Evolutionary conservation across 2,329 filamentous ascomycete genomes (phyloP).

Genomic region (Fusarium sp.): DNA sequence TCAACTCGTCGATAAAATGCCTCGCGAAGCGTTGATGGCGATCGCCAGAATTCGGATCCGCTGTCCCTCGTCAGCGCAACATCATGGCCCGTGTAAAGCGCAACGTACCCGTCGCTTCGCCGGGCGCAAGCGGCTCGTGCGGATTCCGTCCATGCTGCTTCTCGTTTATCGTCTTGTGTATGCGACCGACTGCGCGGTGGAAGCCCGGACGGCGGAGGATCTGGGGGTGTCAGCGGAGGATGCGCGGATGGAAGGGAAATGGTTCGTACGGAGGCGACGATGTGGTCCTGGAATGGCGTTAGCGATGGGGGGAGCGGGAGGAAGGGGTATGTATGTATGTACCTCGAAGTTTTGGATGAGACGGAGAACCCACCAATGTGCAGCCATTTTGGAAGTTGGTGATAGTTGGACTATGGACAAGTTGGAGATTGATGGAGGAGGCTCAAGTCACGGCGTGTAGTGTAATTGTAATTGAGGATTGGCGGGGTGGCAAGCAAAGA

Average conservation of each 20-base stretch:
- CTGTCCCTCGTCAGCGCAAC: constrained; percentile 27
- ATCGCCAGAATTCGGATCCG: constrained; percentile 48
- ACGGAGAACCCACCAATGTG: constrained; percentile 50
- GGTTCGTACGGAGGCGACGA: constrained; percentile 48
- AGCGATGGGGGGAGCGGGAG: not conserved
- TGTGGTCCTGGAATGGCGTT: constrained; percentile 47
- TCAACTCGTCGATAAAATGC: constrained; percentile 63
- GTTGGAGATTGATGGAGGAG: not conserved
- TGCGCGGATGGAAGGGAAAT: not conserved
- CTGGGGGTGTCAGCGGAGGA: constrained; percentile 45
- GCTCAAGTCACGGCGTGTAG: too few species aligned
- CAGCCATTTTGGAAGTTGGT: constrained; percentile 46
- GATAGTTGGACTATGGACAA: constrained; percentile 1
- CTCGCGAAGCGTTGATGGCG: constrained; percentile 53
- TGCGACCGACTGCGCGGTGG: constrained; percentile 63
- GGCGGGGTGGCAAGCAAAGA: constrained; percentile 24
- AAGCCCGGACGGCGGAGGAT: constrained; percentile 64
- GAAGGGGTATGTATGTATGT: not conserved
- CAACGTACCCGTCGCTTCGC: constrained; percentile 62
- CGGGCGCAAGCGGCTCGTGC: constrained; percentile 61
- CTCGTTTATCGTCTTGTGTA: constrained; percentile 63
- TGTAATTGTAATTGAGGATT: constrained; percentile 26
- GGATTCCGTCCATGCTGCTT: constrained; percentile 61
- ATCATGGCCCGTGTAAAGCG: not conserved
- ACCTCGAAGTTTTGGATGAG: constrained; percentile 52